Percentiles rank a stretch among this genome's conserved stretches.
These are phyloP conservation scores for Solanum paucissectum DNA, from an alignment of 257 asterid species.

Conservation along the genomic window DNA sequence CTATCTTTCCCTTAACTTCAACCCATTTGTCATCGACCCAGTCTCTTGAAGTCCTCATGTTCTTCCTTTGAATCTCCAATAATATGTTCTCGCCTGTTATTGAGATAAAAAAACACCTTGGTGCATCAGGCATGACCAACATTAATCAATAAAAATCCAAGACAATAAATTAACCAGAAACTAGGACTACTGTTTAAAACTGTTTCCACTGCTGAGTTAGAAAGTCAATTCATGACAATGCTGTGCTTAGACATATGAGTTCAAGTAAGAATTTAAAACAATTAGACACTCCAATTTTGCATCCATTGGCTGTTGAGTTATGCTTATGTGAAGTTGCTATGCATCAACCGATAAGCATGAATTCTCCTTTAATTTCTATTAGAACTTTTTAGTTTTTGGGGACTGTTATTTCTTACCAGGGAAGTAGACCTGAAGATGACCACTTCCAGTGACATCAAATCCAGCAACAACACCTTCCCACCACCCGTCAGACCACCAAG, in stretches of 20 bases:
- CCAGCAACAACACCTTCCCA: not conserved
- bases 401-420: not conserved
- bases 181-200: not conserved
- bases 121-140: not conserved
- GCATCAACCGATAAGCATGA: not conserved
- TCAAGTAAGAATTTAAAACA: not conserved
- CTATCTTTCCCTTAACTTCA: constrained; percentile 17
- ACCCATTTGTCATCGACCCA: constrained; percentile 46
- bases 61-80: constrained; percentile 20
- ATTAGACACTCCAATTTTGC: not conserved
- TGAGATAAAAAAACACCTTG: not conserved
- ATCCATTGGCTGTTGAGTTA: not conserved
- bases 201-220: not conserved
- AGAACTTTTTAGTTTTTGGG: not conserved
- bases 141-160: not conserved
- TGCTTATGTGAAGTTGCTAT: not conserved
- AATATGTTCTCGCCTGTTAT: constrained; percentile 31
- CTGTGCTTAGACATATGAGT: not conserved
- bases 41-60: constrained; percentile 39
- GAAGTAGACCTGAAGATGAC: not conserved
- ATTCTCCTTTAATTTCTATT: not conserved
- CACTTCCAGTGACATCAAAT: not conserved
- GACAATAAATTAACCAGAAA: not conserved
- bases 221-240: not conserved
- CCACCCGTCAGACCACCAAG: not conserved